Evolutionary conservation across 257 asterid genomes (phyloP).

Genomic region (Verbena officinalis): DNA sequence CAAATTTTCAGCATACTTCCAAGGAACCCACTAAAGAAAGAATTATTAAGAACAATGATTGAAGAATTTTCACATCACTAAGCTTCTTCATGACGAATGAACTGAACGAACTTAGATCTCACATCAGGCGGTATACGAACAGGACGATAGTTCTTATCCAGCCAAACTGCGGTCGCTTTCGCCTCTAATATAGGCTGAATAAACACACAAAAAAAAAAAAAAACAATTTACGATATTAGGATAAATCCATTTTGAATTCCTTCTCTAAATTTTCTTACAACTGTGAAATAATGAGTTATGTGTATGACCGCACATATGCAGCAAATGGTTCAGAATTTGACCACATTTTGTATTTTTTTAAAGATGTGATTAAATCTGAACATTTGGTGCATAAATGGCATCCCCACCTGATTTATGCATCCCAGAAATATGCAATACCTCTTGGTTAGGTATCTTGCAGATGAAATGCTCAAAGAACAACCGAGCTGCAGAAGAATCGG

Average conservation of each 20-base stretch:
- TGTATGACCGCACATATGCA: no score
- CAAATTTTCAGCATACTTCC: no score
- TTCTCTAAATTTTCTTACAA: neutral
- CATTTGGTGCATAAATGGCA: no score
- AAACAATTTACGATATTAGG: conserved; percentile 13
- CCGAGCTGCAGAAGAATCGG: conserved; percentile 70
- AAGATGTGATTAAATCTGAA: no score
- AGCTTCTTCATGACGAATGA: conserved; percentile 52
- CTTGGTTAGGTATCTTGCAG: conserved; percentile 69
- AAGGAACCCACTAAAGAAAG: no score
- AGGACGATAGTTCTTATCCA: conserved; percentile 83
- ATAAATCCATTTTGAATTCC: conserved; percentile 4
- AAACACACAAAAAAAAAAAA: conserved; percentile 5
- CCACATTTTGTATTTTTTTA: no score
- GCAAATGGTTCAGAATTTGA: no score
- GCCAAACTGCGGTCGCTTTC: conserved; percentile 80
- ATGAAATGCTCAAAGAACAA: conserved; percentile 80
- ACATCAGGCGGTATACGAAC: conserved; percentile 73
- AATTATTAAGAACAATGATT: no score
- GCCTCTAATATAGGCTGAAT: conserved; percentile 85
- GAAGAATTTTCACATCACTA: conserved; percentile 23
- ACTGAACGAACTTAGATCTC: conserved; percentile 64
- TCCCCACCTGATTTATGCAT: no score
- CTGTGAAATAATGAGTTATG: neutral
- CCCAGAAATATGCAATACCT: conserved; percentile 43